Evolutionary conservation across 345 rosid species (phyloP).

Genomic region (Viola odorata): DNA sequence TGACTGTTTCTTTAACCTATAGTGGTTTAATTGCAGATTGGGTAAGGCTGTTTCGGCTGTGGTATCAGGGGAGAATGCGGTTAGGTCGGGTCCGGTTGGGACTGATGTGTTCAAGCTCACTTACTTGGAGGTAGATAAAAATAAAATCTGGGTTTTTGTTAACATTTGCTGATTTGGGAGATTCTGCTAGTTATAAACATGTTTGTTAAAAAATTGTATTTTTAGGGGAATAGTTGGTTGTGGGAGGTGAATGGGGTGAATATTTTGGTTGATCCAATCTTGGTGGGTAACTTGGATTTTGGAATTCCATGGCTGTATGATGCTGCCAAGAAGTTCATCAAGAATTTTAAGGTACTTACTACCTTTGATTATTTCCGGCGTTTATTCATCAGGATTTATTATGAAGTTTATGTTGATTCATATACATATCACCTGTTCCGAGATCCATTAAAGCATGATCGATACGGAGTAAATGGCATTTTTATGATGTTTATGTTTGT

Average conservation of each 20-base stretch:
- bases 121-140: slow-evolving; percentile 62
- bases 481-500: neutral
- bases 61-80: slow-evolving; percentile 56
- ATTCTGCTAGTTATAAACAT: slow-evolving; percentile 1
- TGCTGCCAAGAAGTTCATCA: slow-evolving; percentile 72
- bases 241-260: slow-evolving; percentile 74
- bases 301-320: slow-evolving; percentile 92
- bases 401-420: neutral
- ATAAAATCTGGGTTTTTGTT: neutral
- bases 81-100: slow-evolving; percentile 40
- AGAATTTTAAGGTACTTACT: slow-evolving; percentile 53
- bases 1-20: neutral
- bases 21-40: neutral
- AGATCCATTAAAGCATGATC: neutral
- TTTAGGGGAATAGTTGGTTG: slow-evolving; percentile 84
- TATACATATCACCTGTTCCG: neutral
- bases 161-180: neutral
- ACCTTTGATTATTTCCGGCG: neutral
- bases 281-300: slow-evolving; percentile 89
- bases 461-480: neutral
- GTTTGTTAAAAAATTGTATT: slow-evolving; percentile 4
- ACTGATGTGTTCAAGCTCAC: slow-evolving; percentile 58
- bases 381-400: neutral
- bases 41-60: slow-evolving; percentile 40
- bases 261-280: slow-evolving; percentile 74